Evolutionary conservation across 495 filamentous ascomycete genomes (phyloP), one percentile per base, ranked within the genome.

Genomic region (Penicillium steckii): DNA sequence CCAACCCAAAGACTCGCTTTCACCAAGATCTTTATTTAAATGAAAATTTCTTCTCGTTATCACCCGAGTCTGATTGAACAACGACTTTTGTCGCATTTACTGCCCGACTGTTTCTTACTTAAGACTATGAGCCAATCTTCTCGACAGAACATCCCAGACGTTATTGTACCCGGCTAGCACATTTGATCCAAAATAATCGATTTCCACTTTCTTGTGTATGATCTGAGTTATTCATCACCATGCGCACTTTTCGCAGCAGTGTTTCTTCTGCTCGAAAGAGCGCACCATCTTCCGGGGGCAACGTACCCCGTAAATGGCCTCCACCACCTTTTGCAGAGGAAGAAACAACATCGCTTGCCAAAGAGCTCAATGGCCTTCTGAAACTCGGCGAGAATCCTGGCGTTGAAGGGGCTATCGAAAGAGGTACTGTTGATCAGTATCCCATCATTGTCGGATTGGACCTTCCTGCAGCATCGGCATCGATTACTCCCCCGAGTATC

Each of bases 341-440:
- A 45, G 76, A 79, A 50, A 50, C 56, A 15, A 59, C 52, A 10
- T 71, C 76, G 24, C 68, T 79, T 8, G 62, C 69, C 22, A 67
- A 69, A 52, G 76, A 79, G 56, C 46, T 75, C 10, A 37, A 70
- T 35, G 72, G 68, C 44, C 52, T 66, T 26, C 59, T 64, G 32
- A 55, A 64, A 15, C 46, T 70, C 21, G 61, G 66, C 43, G 65
- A 70, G 41, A 69, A 65, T 21, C 69, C 66, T 1, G 71, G 67
- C 25, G 21, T 69, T 22, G 70, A 75, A 44, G 76, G 73, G 22
- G 65, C 63, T n/a, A 60, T 65, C 44, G 52, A 38, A 52, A 65
- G 75, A 50, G 78, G 78, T 30, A 65, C 65, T 21, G 55, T 79
- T 52, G 73, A 79, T 47, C 78, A 81, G 48, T 63, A 66, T 17